A percentile compares a stretch with the other conserved stretches of the same genome.
phyloP scores from a whole-genome alignment of 2,329 filamentous ascomycete genomes.

The Pestalotiopsis sp. region DNA sequence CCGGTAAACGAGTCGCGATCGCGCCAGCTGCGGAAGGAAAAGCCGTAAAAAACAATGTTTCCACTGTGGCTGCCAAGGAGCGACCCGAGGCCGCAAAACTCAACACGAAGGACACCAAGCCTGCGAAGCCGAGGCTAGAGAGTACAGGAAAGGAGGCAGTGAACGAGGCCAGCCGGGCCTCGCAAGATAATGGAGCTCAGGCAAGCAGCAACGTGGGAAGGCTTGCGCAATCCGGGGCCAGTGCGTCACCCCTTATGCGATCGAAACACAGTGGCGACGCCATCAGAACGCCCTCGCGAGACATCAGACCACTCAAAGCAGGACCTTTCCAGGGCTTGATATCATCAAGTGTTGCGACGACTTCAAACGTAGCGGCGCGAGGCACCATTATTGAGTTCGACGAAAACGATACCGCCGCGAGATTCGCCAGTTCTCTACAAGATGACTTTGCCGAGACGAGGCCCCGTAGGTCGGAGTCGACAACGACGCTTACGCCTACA shows the following conservation, averaged over 20 bases:
- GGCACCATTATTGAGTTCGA: constrained; percentile 47
- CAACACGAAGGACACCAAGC: neutral
- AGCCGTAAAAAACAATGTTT: neutral
- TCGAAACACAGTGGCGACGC: constrained; percentile 30
- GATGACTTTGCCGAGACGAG: constrained; percentile 19
- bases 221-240: constrained; percentile 17
- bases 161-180: constrained; percentile 6
- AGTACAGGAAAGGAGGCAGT: constrained; percentile 8
- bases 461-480: constrained; percentile 28
- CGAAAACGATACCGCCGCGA: constrained; percentile 28
- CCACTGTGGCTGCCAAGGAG: neutral
- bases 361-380: constrained; percentile 42
- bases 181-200: constrained; percentile 7
- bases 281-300: constrained; percentile 23
- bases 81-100: neutral
- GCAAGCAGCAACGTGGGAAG: constrained; percentile 21
- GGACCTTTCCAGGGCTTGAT: constrained; percentile 30
- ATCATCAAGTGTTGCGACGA: constrained; percentile 39
- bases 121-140: neutral
- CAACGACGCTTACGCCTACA: constrained; percentile 46
- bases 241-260: constrained; percentile 30
- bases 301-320: constrained; percentile 28
- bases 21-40: neutral
- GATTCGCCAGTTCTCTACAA: constrained; percentile 20
- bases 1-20: constrained; percentile 48